A percentile compares a stretch with the other conserved stretches of the same genome.
Evolutionary conservation across 768 basidiomycete species (phyloP).

Genomic region (Tulasnella sp.): DNA sequence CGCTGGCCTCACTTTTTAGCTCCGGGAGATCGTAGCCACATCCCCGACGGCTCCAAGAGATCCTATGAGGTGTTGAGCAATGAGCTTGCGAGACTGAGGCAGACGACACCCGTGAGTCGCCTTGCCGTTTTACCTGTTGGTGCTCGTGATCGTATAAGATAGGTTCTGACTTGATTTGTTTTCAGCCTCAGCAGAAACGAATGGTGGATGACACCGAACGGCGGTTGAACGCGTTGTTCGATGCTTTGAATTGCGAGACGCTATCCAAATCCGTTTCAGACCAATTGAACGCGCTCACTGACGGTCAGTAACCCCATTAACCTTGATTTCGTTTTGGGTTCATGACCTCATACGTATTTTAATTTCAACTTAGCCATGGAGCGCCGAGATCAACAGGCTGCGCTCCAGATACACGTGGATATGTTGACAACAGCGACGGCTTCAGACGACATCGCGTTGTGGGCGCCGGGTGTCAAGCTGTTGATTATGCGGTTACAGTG

Average conservation of each 20-base stretch:
- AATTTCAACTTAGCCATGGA: conserved; percentile 55
- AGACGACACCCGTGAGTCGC: conserved; percentile 66
- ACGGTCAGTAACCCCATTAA: conserved; percentile 44
- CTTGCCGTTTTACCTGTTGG: conserved; percentile 22
- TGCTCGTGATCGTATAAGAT: not conserved
- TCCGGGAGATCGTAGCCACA: conserved; percentile 85
- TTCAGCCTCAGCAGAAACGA: conserved; percentile 70
- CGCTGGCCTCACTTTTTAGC: conserved; percentile 40
- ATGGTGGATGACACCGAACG: conserved; percentile 81
- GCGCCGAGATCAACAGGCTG: conserved; percentile 61
- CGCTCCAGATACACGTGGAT: conserved; percentile 76
- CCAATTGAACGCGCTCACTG: conserved; percentile 55
- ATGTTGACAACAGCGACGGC: conserved; percentile 68
- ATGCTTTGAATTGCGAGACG: conserved; percentile 84
- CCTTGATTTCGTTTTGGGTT: not conserved
- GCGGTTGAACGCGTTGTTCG: conserved; percentile 75
- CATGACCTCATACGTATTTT: not conserved
- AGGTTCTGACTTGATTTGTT: not conserved
- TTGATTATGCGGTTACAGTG: conserved; percentile 37
- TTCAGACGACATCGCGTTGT: conserved; percentile 72
- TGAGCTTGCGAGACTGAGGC: conserved; percentile 57
- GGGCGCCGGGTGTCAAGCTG: conserved; percentile 88
- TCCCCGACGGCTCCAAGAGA: conserved; percentile 56
- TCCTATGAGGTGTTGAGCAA: conserved; percentile 56
- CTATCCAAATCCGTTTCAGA: conserved; percentile 60